Base-by-base conservation (phyloP, 2,329 filamentous ascomycete genomes). In the Arthrobotrys sinensis region DNA sequence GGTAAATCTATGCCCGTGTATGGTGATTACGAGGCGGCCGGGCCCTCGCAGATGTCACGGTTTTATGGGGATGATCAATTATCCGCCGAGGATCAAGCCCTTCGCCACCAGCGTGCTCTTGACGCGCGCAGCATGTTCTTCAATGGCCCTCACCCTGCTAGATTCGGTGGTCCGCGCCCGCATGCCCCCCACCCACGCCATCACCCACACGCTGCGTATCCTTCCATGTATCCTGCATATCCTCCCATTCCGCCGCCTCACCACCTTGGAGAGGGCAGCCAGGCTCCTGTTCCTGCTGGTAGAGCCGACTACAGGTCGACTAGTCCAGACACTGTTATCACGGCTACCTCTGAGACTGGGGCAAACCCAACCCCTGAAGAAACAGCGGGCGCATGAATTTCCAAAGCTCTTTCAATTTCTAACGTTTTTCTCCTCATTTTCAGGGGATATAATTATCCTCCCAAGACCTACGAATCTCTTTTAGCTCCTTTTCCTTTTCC, bases 401-500 rank as follows among this genome's bases (percentile, higher is more conserved):
- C 48, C 48, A 21, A 52, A 28, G 5, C 19, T 48, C 12, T 32
- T 32, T 14, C 11, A 52, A 32, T 24, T 24, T 11, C 7, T 10
- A 4, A 6, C n/a, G 1, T 5, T 11, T 14, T 40, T 32, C 10
- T 8, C 8, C 7, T 21, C 10, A 7, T 14, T 4, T 19, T 16
- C 3, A 3, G 40, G n/a, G 12, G 12, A 45, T 14, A 45, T 45
- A 6, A 45, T 45, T 38, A 38, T 38, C 36, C 24, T 28, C 7
- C 36, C 1, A 38, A 45, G 12, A 16, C n/a, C 12, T 12, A 3
- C 14, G 24, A 38, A 19, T 40, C 32, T 38, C 19, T 11, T 40
- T 57, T 28, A 60, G n/a, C 24, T 24, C 36, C 55, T 60, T n/a
- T 60, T 60, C 12, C 55, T 60, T 7, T 60, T 60, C n/a, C 55